phyloP scores from a whole-genome alignment of 2,329 filamentous ascomycete genomes.

The Xylaria sp. region DNA sequence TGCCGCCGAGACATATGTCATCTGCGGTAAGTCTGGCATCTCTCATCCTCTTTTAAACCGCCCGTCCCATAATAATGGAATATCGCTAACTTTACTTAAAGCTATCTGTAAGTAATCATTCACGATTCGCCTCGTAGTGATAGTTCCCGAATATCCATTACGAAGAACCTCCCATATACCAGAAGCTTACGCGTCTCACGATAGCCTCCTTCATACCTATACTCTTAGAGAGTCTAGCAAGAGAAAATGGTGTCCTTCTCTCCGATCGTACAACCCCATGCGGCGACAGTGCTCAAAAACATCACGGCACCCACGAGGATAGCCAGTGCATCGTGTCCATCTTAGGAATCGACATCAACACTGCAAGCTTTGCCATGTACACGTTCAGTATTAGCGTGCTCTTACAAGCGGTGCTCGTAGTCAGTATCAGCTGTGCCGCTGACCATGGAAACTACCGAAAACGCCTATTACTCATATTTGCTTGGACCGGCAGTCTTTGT shows the following conservation, averaged over 20 bases:
- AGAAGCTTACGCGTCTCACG: conserved; percentile 27
- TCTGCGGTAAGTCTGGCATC: conserved; percentile 76
- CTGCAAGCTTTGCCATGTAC: conserved; percentile 97
- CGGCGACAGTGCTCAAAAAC: conserved; percentile 64
- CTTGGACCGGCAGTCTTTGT: conserved; percentile 76
- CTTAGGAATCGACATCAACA: conserved; percentile 87
- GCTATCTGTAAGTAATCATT: conserved; percentile 37
- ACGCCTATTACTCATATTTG: conserved; percentile 83
- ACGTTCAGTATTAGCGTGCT: conserved; percentile 94
- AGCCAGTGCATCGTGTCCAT: conserved; percentile 84
- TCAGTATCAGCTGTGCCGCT: conserved; percentile 94
- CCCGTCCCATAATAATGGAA: not conserved
- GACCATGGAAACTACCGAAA: conserved; percentile 95
- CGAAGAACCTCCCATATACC: not conserved
- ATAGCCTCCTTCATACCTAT: conserved; percentile 94
- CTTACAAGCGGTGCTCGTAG: conserved; percentile 86
- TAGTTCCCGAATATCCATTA: not conserved
- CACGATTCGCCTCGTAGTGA: not conserved
- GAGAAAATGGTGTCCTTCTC: conserved; percentile 87
- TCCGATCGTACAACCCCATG: conserved; percentile 79
- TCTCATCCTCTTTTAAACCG: not conserved
- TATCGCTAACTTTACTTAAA: conserved; percentile 18
- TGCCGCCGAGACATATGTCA: conserved; percentile 94
- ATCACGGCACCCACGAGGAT: conserved; percentile 47
- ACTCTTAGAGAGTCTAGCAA: conserved; percentile 87